Conservation (phyloP, 2,329 filamentous ascomycete genomes). For the Diaporthe nobilis region DNA sequence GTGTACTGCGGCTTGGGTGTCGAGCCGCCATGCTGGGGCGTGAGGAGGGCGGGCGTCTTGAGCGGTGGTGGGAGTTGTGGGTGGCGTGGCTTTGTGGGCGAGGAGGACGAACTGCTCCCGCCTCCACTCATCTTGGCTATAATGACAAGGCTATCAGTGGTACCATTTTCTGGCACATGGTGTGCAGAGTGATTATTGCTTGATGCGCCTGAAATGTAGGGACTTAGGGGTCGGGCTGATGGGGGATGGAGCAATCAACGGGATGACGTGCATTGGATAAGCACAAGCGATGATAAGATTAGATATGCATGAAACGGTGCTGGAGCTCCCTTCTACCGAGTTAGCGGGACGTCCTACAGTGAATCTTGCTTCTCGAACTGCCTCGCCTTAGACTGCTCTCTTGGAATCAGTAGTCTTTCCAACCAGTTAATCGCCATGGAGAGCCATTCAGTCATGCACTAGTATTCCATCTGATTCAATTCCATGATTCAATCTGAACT, state of each 20-base stretch:
- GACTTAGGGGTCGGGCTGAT: not conserved
- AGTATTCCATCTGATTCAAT: not conserved
- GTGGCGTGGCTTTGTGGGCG: slow-evolving; percentile 30
- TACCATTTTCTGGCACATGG: slow-evolving; percentile 12
- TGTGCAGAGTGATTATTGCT: not conserved
- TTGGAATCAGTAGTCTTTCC: not conserved
- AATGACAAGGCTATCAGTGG: not conserved
- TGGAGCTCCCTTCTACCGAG: not conserved
- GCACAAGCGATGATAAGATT: slow-evolving; percentile 3
- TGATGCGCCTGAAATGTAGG: not conserved
- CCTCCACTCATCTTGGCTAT: slow-evolving; percentile 38
- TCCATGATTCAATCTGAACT: not conserved
- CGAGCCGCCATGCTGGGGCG: slow-evolving; percentile 27
- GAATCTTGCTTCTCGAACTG: not conserved
- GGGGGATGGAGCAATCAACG: not conserved
- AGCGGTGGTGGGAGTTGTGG: slow-evolving; percentile 17
- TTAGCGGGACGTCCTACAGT: slow-evolving; percentile 15
- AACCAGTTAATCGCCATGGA: not conserved
- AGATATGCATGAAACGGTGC: slow-evolving; percentile 28
- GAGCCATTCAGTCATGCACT: not conserved
- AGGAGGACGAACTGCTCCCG: slow-evolving; percentile 38
- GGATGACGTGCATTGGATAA: not conserved
- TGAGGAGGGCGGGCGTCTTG: slow-evolving; percentile 22
- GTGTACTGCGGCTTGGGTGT: slow-evolving; percentile 17
- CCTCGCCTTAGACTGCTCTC: not conserved